Evolutionary conservation across 805 yeast genomes (phyloP), one percentile per base, ranked within the genome.

Genomic region (Babjeviella inositovora): DNA sequence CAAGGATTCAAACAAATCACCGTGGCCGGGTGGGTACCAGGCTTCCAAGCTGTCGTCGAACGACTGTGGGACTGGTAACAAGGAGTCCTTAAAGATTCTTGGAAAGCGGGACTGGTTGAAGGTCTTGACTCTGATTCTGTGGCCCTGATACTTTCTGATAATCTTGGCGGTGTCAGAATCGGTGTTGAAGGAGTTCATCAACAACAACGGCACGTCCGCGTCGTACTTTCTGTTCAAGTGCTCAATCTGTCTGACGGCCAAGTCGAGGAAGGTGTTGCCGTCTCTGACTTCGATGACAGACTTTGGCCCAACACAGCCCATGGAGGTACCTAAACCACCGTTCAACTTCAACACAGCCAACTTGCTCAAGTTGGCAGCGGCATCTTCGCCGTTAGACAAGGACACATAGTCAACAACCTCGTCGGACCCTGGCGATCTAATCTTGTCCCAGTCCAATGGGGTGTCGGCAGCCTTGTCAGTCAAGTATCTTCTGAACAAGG

Each of bases 1-100:
- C 43, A 90, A 61, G 12, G 90, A 61, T 57, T 90, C 98, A 37
- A 85, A 90, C 49, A 90, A 58, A 55, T 90, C 98, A 55, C 98
- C 98, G 52, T 90, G 98, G 25, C 98, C 98, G n/a, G 98, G 98
- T 23, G 98, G 98, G 48, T 90, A 90, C 98, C 98, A 90, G 28
- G 79, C 62, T 40, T 81, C 87, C 37, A 79, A 62, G 20, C 62
- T 61, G 41, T 82, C 93, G 30, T 74, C 72, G 33, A 48, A 63
- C 17, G 65, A 44, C 34, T 76, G 68, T 29, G 98, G 96, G 22
- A 87, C 95, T 14, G 98, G 98, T 46, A 90, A 66, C 39, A 84
- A 56, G n/a, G 96, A 81, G 51, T 90, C 98, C 57, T 79, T 82
- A 59, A 66, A 77, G 34, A 90, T 82, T 56, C 98, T 72, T 41